Base-by-base conservation (phyloP, 345 rosid species). In the Anastatica hierochuntica region DNA sequence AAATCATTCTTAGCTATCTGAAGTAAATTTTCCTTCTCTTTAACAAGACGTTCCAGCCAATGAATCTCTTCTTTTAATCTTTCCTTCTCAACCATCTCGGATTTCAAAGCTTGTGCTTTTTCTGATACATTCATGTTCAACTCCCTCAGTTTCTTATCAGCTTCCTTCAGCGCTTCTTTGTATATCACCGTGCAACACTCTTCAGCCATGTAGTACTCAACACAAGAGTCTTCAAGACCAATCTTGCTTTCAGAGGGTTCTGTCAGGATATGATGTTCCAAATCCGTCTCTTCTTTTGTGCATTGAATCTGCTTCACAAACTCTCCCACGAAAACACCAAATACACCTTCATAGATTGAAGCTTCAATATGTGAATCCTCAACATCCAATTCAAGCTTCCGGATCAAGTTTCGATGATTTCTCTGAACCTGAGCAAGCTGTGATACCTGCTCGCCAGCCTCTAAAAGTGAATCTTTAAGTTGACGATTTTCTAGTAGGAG, bases 161-260 rank as follows among this genome's bases (percentile, higher is more conserved):
- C 89, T 64, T 79, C 88, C 68, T 59, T 73, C 27, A 82, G 53
- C 34, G 78, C 57, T 57, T 72, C 85, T 64, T 45, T 64, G 41
- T 56, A 69, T 31, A 77, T 40, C 23, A 68, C 49, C 43, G 36
- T 73, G 21, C 53, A 53, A n/a, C 71, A 42, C 42, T 49, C 83
- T 63, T 73, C 73, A 62, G 45, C 48, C 14, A 70, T 38, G 64
- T 50, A 50, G 18, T 79, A 70, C 59, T 76, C 89, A 34, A 73
- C 40, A 43, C 70, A 60, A 36, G 67, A 66, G 57, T 77, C 81
- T 56, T 72, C 72, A 73, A 61, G 55, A 56, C 62, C 74, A 51
- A 41, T 14, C 40, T 36, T 61, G 56, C 59, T 52, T 43, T 49
- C 17, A 19, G 42, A 51, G 13, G 20, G 19, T 51, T 62, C 74